A percentile compares a stretch with the other conserved stretches of the same genome.
Conservation (phyloP, 306 rosid species). For the Rosa rugosa region DNA sequence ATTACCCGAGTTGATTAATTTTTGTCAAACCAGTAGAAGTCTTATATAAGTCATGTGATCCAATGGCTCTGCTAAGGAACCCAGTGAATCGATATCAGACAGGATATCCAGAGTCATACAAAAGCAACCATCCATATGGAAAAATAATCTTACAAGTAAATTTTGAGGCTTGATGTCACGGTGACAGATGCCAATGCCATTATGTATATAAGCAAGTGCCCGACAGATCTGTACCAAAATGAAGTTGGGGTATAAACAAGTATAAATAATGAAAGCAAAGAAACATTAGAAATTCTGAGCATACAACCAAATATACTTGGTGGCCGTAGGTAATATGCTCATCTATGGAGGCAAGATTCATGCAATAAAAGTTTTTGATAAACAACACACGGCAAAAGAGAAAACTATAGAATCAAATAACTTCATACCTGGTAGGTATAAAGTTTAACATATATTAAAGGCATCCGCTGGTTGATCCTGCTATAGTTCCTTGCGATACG, state of each 20-base stretch:
- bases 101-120: background rate
- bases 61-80: background rate
- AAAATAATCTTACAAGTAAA: conserved; percentile 67
- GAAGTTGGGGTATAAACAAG: background rate
- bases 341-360: background rate
- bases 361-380: background rate
- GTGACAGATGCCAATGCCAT: conserved; percentile 92
- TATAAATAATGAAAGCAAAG: conserved; percentile 19
- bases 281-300: conserved; percentile 10
- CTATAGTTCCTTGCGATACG: conserved; percentile 87
- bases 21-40: background rate
- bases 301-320: background rate
- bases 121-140: background rate
- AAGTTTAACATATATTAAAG: conserved; percentile 88
- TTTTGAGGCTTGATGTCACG: conserved; percentile 99
- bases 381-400: background rate
- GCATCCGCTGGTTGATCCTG: conserved; percentile 94
- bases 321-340: background rate
- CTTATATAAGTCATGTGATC: background rate
- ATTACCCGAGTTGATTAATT: background rate
- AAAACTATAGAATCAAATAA: background rate
- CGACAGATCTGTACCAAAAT: conserved; percentile 78
- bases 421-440: conserved; percentile 83
- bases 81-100: background rate
- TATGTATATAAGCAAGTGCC: conserved; percentile 96